Evolutionary conservation across 176 grass and related monocot genomes (phyloP).

Genomic region (Alloteropsis semialata): DNA sequence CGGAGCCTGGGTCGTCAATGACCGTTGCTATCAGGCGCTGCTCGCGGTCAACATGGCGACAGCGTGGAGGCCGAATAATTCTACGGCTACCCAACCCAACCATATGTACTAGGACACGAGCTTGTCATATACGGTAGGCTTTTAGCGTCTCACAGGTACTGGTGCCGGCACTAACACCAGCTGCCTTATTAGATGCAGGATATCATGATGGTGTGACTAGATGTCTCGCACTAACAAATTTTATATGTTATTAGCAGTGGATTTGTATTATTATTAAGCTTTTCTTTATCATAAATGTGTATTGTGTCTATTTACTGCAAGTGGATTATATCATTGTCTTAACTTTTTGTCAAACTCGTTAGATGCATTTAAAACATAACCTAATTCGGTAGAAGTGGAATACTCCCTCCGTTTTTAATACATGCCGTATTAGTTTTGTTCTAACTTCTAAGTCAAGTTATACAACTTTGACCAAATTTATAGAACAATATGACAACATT

Average conservation of each 20-base stretch:
- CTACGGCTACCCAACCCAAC: conserved; percentile 21
- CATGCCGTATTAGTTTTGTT: no score
- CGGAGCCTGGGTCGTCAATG: conserved; percentile 25
- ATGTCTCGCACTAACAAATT: no score
- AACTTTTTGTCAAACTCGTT: neutral
- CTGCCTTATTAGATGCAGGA: neutral
- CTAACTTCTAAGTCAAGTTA: no score
- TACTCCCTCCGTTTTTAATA: no score
- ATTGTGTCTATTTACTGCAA: neutral
- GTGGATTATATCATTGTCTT: neutral
- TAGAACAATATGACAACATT: no score
- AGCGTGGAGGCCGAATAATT: neutral
- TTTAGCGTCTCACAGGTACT: neutral
- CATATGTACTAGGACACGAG: neutral
- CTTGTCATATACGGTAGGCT: neutral
- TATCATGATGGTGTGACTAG: no score
- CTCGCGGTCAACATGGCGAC: conserved; percentile 31
- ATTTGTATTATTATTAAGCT: neutral
- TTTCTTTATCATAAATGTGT: neutral
- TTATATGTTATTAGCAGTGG: no score
- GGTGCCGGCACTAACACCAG: neutral
- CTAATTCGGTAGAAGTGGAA: no score
- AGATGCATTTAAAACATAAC: neutral
- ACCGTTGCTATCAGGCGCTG: conserved; percentile 32
- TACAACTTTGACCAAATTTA: no score